Base-by-base conservation (phyloP, 768 basidiomycete species). In the Ramaria sp. region DNA sequence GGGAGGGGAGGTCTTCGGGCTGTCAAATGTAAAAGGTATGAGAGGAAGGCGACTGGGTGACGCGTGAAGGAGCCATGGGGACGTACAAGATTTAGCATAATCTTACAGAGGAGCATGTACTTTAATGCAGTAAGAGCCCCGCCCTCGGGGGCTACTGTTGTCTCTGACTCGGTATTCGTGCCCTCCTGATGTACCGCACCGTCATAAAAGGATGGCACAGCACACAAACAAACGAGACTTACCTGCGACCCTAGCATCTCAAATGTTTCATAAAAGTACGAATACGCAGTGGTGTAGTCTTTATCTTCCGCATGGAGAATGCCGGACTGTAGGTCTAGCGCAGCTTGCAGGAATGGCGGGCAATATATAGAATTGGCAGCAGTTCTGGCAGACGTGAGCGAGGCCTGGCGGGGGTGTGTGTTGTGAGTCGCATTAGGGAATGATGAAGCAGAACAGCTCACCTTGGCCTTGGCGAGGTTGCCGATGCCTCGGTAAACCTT, bases 21-120 rank as follows among this genome's bases (percentile, higher is more conserved):
- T 97, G 54, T 18, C 42, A 30, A 54, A 20, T 44, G 43, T 41
- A 20, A 36, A 13, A n/a, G n/a, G 24, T 15, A 52, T 3, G 49
- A n/a, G 52, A 9, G n/a, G n/a, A 56, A 43, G 18, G 24, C 13
- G 15, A 25, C 10, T 42, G 25, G 13, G 54, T 48, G 25, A 2
- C 28, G 38, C 34, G 7, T 34, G 32, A 27, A 55, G 30, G 5
- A 30, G 27, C 58, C 8, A 47, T 37, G 24, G 25, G 5, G 27
- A 38, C 83, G 59, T 57, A 95, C 94, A 64, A 95, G 67, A 63
- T 92, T 92, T 59, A 98, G 74, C 95, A 99, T 99, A 65, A 99
- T 85, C 67, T 99, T 98, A 69, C 96, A 99, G 43, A 97, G 68
- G 15, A 97, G 75, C 95, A 98, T 96, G 69, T 99, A 98, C 69